Conservation (phyloP, 2,329 filamentous ascomycete genomes). For the Shiraia bambusicola region DNA sequence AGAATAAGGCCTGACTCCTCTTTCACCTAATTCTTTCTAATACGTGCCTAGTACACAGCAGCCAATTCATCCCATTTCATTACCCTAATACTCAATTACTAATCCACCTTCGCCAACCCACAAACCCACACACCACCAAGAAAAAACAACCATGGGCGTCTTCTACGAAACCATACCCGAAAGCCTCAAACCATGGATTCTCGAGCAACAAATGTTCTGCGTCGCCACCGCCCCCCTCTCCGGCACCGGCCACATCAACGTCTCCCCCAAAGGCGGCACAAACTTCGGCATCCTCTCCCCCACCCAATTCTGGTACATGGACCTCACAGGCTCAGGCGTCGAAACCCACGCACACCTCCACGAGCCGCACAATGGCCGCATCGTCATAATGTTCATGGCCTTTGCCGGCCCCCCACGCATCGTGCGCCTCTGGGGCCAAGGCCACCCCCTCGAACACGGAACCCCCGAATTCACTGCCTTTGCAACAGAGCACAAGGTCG, state of each 20-base stretch:
- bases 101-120: background rate
- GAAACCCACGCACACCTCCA: conserved; percentile 49
- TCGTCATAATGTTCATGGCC: conserved; percentile 40
- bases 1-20: background rate
- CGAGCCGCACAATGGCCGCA: conserved; percentile 43
- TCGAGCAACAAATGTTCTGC: conserved; percentile 48
- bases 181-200: conserved; percentile 46
- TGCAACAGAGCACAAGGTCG: conserved; percentile 35
- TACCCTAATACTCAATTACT: no score
- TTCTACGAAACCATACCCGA: conserved; percentile 48
- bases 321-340: conserved; percentile 47
- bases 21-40: no score
- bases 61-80: no score
- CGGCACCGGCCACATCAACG: conserved; percentile 47
- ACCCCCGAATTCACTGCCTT: conserved; percentile 39
- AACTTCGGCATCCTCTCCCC: conserved; percentile 45
- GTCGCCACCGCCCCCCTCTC: conserved; percentile 48
- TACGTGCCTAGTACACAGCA: no score
- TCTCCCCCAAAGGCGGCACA: conserved; percentile 49
- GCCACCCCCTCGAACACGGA: conserved; percentile 42
- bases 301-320: conserved; percentile 49
- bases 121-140: background rate
- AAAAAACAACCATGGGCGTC: conserved; percentile 41
- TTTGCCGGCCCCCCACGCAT: conserved; percentile 48
- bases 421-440: conserved; percentile 47